These are phyloP conservation scores for Pseudofabraea citricarpa DNA, from an alignment of 2,329 filamentous ascomycete genomes.

Conservation along the genomic window DNA sequence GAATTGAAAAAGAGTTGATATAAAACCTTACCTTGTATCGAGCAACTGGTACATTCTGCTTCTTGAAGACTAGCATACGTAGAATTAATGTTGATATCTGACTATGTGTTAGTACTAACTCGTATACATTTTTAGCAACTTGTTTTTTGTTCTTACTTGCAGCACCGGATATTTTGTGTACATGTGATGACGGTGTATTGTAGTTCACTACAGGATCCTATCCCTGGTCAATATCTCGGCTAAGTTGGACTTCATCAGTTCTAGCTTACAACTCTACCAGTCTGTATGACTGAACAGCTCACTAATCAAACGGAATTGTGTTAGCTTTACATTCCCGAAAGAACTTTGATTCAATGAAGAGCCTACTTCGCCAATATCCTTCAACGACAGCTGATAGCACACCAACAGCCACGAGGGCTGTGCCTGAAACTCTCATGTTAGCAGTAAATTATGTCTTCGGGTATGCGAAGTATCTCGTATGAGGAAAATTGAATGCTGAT, in stretches of 20 bases:
- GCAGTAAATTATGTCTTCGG: no score
- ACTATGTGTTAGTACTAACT: constrained; percentile 7
- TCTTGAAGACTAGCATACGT: constrained; percentile 49
- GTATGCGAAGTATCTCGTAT: no score
- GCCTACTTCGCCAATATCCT: not conserved
- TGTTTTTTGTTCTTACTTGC: not conserved
- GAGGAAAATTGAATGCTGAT: no score
- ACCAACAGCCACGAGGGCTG: not conserved
- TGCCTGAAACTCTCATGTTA: no score
- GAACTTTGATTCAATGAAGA: not conserved
- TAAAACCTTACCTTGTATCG: constrained; percentile 41
- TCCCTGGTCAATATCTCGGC: not conserved
- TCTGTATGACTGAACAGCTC: constrained; percentile 4
- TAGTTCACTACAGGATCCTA: constrained; percentile 4
- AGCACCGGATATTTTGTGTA: constrained; percentile 7
- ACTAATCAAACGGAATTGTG: not conserved
- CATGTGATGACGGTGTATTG: not conserved
- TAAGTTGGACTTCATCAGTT: no score
- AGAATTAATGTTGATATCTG: constrained; percentile 58
- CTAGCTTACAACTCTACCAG: not conserved
- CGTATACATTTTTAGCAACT: not conserved
- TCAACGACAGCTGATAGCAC: not conserved
- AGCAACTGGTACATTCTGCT: constrained; percentile 72
- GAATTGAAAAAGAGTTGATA: not conserved
- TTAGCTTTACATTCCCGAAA: not conserved